These are phyloP conservation scores for Talinum fruticosum DNA, from an alignment of 148 eudicot species.

Conservation along the genomic window DNA sequence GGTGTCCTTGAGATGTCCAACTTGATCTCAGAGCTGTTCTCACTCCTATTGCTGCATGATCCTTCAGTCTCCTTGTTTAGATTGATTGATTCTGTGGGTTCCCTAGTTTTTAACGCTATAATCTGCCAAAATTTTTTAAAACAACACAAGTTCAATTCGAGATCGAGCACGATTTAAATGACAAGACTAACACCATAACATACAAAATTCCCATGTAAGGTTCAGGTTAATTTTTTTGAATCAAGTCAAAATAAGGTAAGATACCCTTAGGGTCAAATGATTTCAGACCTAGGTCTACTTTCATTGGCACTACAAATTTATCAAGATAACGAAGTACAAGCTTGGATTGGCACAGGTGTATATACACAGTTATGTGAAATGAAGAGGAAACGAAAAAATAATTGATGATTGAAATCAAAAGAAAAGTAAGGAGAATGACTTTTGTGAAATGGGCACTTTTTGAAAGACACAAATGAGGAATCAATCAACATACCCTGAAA, in stretches of 20 bases:
- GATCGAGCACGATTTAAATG: neutral
- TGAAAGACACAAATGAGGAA: constrained; percentile 14
- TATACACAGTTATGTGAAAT: neutral
- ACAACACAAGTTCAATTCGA: neutral
- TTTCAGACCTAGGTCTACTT: too few species aligned
- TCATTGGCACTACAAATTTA: too few species aligned
- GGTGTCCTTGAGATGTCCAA: constrained; percentile 66
- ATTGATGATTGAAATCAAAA: neutral
- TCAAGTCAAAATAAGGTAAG: too few species aligned
- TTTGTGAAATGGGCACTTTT: neutral
- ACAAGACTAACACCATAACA: too few species aligned
- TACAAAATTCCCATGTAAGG: too few species aligned
- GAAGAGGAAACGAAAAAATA: neutral
- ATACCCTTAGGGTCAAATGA: too few species aligned
- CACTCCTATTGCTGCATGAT: constrained; percentile 76
- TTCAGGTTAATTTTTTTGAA: too few species aligned
- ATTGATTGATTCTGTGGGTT: constrained; percentile 82
- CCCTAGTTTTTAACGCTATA: constrained; percentile 57
- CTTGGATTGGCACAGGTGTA: neutral
- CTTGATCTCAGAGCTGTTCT: constrained; percentile 82
- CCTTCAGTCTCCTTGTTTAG: constrained; percentile 97
- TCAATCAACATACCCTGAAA: constrained; percentile 20
- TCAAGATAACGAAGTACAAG: too few species aligned
- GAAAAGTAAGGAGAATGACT: neutral
- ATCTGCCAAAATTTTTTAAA: constrained; percentile 40